These are phyloP conservation scores for Vigna radiata DNA, from an alignment of 306 rosid genomes.

Conservation along the genomic window DNA sequence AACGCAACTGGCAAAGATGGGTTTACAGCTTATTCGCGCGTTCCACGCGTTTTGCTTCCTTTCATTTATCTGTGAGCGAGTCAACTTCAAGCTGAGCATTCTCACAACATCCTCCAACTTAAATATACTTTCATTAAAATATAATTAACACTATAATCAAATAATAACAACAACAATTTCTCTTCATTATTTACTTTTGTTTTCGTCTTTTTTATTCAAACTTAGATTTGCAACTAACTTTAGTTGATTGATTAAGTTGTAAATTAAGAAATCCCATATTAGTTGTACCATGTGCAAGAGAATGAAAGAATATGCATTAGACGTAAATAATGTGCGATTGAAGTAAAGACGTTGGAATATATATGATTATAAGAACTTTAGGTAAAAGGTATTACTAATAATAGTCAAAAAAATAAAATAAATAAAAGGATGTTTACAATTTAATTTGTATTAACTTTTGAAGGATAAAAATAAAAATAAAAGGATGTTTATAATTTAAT, in stretches of 20 bases:
- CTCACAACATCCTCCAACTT: background rate
- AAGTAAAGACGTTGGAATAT: slow-evolving; percentile 44
- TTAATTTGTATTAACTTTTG: background rate
- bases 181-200: background rate
- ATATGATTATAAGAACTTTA: slow-evolving; percentile 10
- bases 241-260: slow-evolving; percentile 23
- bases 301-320: slow-evolving; percentile 31
- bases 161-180: background rate
- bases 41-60: slow-evolving; percentile 52
- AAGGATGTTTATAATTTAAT: too few relatives aligned
- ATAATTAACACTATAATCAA: background rate
- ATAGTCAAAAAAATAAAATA: background rate
- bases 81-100: slow-evolving; percentile 32
- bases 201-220: background rate
- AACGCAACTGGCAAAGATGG: slow-evolving; percentile 42
- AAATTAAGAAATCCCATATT: slow-evolving; percentile 17
- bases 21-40: slow-evolving; percentile 53
- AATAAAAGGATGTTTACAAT: background rate
- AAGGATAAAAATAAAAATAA: too few relatives aligned
- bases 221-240: background rate
- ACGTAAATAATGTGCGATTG: slow-evolving; percentile 36
- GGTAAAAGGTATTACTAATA: background rate
- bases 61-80: background rate
- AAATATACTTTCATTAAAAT: background rate
- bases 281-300: slow-evolving; percentile 27